Evolutionary conservation across 805 yeast genomes (phyloP).

Genomic region (Jamesozyma gamospora): DNA sequence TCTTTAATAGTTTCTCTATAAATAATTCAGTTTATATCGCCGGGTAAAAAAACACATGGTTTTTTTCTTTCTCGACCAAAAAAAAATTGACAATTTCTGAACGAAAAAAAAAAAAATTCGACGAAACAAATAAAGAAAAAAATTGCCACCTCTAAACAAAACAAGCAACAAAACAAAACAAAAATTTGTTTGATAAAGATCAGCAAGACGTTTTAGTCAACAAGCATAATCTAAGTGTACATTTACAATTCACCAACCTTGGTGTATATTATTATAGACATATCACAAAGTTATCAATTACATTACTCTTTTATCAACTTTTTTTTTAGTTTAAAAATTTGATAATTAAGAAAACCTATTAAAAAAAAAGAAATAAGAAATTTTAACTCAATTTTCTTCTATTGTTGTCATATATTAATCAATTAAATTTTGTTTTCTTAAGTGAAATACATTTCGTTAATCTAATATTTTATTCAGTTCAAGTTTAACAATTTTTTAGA

Average conservation of each 20-base stretch:
- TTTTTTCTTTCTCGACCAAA: not conserved
- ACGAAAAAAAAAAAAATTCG: not conserved
- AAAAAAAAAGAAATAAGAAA: no score
- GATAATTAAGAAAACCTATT: no score
- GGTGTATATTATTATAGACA: conserved; percentile 2
- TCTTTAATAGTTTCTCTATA: no score
- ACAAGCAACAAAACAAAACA: not conserved
- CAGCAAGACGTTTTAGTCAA: no score
- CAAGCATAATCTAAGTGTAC: not conserved
- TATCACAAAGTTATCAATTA: no score
- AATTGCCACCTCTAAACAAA: not conserved
- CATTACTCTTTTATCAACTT: no score
- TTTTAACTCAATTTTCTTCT: no score
- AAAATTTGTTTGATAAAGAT: not conserved
- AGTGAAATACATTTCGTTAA: not conserved
- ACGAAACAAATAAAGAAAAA: not conserved
- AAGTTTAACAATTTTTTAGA: not conserved
- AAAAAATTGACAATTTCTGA: not conserved
- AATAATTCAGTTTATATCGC: no score
- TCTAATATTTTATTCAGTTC: conserved; percentile 1
- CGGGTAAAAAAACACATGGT: no score
- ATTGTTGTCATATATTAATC: not conserved
- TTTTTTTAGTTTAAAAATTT: no score
- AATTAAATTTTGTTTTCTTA: conserved; percentile 1
- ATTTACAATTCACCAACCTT: not conserved